Base-by-base conservation (phyloP, 2,329 filamentous ascomycete species). In the Metarhizium sp. region DNA sequence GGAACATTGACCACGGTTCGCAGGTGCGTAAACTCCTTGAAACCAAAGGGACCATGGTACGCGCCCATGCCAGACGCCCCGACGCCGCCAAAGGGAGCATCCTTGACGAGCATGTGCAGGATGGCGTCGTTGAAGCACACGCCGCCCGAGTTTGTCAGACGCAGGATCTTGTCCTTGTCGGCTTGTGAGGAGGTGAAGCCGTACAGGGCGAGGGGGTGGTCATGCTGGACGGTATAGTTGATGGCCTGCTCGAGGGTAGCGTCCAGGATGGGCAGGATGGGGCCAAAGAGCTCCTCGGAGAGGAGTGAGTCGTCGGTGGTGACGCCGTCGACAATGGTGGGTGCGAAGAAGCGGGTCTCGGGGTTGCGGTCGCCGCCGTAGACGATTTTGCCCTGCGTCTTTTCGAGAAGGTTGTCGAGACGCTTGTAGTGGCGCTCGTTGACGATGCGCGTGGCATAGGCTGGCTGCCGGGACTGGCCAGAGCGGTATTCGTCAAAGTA, bases 11-110 rank as follows among this genome's bases (percentile, higher is more conserved):
- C 54, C 20, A 60, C 57, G 6, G 57, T 59, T 16, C 69, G 63
- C 6, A 59, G 55, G 50, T 71, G 68, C 1, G 61, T 62, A 42
- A 71, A 71, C 11, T 61, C 61, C 6, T 68, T 62, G 60, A 78
- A 68, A 29, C 74, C 71, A 55, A 71, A 68, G 47, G 62, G 61
- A 5, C 75, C 76, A 54, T 75, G 73, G 58, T 77, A 76, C 18
- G 63, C 61, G 18, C 75, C 75, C 29, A 67, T 64, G 2, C 75
- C 75, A 0, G 71, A 74, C 13, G 67, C 66, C 13, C 76, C 75
- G 18, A 76, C 71, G 6, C 76, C 75, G 14, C 76, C 75, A 56
- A 78, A 78, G 0, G 75, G 74, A 0, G 71, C 71, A 13, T 63
- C 65, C 0, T 66, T 65, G n/a, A 72, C 64, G 1, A 60, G 63